Conservation (phyloP, 345 rosid genomes). For the Gossypium raimondii region DNA sequence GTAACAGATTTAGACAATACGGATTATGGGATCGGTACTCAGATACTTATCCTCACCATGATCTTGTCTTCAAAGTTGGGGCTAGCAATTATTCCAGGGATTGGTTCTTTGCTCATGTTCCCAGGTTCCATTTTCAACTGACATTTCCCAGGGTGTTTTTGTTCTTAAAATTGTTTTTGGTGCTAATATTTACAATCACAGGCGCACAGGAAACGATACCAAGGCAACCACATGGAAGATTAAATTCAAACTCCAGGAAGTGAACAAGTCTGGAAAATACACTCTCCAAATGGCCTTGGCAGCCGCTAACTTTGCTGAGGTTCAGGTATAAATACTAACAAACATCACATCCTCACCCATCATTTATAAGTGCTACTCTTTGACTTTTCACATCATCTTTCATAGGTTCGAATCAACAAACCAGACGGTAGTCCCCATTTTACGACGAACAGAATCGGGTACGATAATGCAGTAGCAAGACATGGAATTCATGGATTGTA, state of each 20-base stretch:
- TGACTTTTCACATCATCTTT: not conserved
- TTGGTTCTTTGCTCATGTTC: slow-evolving; percentile 86
- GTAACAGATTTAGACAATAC: slow-evolving; percentile 64
- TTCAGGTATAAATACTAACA: slow-evolving; percentile 36
- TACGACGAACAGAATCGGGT: slow-evolving; percentile 52
- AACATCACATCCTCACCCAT: not conserved
- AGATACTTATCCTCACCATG: slow-evolving; percentile 44
- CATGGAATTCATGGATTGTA: slow-evolving; percentile 86
- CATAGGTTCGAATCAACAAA: slow-evolving; percentile 55
- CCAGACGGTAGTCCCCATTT: slow-evolving; percentile 28
- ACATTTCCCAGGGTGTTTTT: not conserved
- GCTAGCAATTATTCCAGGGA: slow-evolving; percentile 39
- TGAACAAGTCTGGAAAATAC: slow-evolving; percentile 32
- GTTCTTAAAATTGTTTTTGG: not conserved
- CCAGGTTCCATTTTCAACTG: slow-evolving; percentile 35
- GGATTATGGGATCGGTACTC: slow-evolving; percentile 70
- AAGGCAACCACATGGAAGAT: slow-evolving; percentile 71
- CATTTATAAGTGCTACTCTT: not conserved
- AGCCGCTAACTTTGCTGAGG: slow-evolving; percentile 40
- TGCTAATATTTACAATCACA: slow-evolving; percentile 13
- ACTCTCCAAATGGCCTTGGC: slow-evolving; percentile 73
- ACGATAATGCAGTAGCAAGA: slow-evolving; percentile 77
- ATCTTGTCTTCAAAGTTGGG: slow-evolving; percentile 49
- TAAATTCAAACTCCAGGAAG: slow-evolving; percentile 34
- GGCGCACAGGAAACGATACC: slow-evolving; percentile 34